phyloP scores from a whole-genome alignment of 257 asterid species.

The Anisodus acutangulus region DNA sequence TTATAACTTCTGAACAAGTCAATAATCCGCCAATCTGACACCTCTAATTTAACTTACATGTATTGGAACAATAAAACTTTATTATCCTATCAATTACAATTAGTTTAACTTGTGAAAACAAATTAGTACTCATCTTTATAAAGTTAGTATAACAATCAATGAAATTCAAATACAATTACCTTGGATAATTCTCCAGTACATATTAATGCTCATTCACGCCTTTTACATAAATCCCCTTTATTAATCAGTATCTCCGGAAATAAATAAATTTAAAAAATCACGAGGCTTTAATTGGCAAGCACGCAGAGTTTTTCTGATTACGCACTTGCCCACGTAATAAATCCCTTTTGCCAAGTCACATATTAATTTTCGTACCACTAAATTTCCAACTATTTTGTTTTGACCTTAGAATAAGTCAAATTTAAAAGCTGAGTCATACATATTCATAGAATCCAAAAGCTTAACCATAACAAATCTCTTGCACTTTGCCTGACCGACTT shows the following conservation, averaged over 20 bases:
- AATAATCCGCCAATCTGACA: too few species aligned
- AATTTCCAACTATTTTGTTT: background rate
- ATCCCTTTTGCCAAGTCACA: background rate
- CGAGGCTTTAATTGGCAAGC: background rate
- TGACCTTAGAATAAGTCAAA: background rate
- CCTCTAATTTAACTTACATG: too few species aligned
- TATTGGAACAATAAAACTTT: too few species aligned
- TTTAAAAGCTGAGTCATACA: background rate
- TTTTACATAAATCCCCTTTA: background rate
- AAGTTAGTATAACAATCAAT: too few species aligned
- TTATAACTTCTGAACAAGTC: too few species aligned
- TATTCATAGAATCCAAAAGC: background rate
- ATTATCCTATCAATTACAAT: too few species aligned
- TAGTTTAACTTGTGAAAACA: too few species aligned
- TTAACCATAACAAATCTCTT: background rate
- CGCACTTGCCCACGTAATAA: conserved; percentile 19
- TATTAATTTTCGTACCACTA: background rate
- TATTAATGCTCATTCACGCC: background rate
- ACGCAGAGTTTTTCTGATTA: background rate
- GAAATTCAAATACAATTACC: too few species aligned
- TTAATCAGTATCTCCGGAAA: background rate
- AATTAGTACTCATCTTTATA: too few species aligned
- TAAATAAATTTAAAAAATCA: background rate
- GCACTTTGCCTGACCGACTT: conserved; percentile 36
- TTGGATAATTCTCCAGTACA: background rate